Percentiles rank a stretch among this genome's conserved stretches.
These are phyloP conservation scores for Cladorrhinum sp. DNA, from an alignment of 2,329 filamentous ascomycete genomes.

Conservation along the genomic window DNA sequence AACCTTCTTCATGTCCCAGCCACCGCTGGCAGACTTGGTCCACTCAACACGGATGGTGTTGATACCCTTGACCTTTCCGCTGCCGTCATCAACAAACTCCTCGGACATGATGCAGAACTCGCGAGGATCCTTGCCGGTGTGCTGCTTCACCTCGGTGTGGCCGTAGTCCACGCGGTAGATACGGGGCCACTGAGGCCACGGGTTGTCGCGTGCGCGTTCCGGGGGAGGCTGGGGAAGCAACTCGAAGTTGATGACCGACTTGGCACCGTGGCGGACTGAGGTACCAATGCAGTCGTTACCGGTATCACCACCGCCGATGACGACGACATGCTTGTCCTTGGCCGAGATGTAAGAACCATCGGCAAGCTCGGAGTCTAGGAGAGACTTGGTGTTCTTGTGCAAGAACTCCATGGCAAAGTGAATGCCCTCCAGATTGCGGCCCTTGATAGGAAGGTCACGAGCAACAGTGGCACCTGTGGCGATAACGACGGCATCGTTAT, in stretches of 20 bases:
- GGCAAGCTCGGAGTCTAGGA: slow-evolving; percentile 83
- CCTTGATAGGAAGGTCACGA: slow-evolving; percentile 86
- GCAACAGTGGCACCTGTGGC: slow-evolving; percentile 91
- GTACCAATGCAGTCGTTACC: slow-evolving; percentile 98
- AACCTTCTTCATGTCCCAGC: slow-evolving; percentile 98
- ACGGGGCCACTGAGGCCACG: slow-evolving; percentile 97
- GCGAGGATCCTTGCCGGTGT: slow-evolving; percentile 92
- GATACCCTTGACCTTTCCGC: slow-evolving; percentile 88
- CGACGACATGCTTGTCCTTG: slow-evolving; percentile 92
- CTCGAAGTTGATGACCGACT: slow-evolving; percentile 96
- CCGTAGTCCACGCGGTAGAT: slow-evolving; percentile 99
- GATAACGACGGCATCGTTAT: slow-evolving; percentile 82
- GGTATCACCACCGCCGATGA: slow-evolving; percentile 96
- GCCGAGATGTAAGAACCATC: slow-evolving; percentile 89
- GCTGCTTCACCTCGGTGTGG: slow-evolving; percentile 90
- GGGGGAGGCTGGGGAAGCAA: slow-evolving; percentile 87
- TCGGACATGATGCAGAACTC: slow-evolving; percentile 99
- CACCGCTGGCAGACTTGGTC: slow-evolving; percentile 83
- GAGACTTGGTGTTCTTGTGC: slow-evolving; percentile 95
- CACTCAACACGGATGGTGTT: slow-evolving; percentile 94
- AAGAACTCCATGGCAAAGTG: slow-evolving; percentile 98
- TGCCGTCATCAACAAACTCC: slow-evolving; percentile 88
- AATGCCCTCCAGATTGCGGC: slow-evolving; percentile 82
- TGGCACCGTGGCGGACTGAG: slow-evolving; percentile 90
- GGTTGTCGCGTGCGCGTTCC: slow-evolving; percentile 89